Base-by-base conservation (phyloP, 1,139 yeast genomes). In the Pichia sp. region DNA sequence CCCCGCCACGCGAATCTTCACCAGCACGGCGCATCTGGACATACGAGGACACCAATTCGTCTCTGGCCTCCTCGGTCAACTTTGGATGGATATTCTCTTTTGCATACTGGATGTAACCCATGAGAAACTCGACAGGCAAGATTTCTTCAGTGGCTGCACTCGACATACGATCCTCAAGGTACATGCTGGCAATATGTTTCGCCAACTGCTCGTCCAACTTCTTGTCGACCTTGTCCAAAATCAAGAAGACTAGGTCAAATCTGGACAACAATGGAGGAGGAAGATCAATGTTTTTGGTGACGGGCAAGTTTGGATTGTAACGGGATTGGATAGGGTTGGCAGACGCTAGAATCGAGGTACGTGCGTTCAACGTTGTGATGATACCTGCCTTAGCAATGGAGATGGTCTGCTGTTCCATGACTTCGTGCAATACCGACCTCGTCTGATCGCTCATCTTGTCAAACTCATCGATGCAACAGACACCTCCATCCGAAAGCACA, bases 371-470 rank as follows among this genome's bases (percentile, higher is more conserved):
- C 0, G 99, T 93, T 14, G 99, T 93, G 67, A 92, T 93, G 66
- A 93, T 93, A 56, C 99, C 99, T 0, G 99, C 99, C 67, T 93
- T 93, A 46, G 99, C 99, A 64, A 93, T 90, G 12, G 98, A 91
- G 47, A 93, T 93, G 0, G 99, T 93, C 71, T 93, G 99, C 71
- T 93, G 99, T 75, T 93, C 99, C 99, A 93, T 93, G 27, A 95
- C 99, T 78, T 93, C 99, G 71, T 93, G 99, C 57, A 93, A 75
- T 16, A 93, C 98, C 2, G 97, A 90, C 65, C 99, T 77, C 0
- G 99, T 93, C 1, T 96, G 75, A 64, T 93, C 99, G 58, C 86
- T 81, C 99, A 93, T 93, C 72, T 93, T 93, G 73, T 93, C 99
- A 67, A 93, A 93, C 74, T 93, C 99, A 75, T 93, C 99, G 69